Conservation (phyloP, 2,329 filamentous ascomycete genomes). For the Botrytis sinoallii region DNA sequence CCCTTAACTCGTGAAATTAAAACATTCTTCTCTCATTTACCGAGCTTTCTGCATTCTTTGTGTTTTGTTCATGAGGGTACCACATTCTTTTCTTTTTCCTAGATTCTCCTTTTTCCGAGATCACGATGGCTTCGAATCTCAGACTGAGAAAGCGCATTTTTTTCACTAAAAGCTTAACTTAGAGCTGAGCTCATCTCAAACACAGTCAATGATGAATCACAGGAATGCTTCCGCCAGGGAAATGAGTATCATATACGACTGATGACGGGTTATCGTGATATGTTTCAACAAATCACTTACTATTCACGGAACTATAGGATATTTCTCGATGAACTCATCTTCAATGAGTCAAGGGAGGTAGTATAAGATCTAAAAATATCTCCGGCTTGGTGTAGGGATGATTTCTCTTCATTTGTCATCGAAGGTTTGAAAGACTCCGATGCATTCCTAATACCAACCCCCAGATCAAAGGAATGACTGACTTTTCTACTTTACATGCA, state of each 20-base stretch:
- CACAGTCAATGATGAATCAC: background rate
- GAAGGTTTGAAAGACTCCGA: background rate
- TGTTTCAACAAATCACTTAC: background rate
- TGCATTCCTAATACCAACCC: background rate
- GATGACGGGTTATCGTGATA: background rate
- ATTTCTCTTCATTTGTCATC: background rate
- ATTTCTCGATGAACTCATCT: background rate
- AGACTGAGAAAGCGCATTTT: background rate
- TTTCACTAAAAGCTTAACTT: background rate
- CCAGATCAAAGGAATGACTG: background rate
- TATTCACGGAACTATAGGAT: background rate
- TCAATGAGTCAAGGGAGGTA: background rate
- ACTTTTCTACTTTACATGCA: background rate
- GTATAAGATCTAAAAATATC: background rate
- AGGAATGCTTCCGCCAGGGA: background rate
- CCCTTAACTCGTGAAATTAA: background rate
- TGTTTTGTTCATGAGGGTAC: background rate
- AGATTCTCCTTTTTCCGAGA: background rate
- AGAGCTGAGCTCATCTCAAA: background rate
- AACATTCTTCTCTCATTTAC: background rate
- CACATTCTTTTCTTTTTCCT: background rate
- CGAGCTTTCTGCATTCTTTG: background rate
- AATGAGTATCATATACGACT: background rate
- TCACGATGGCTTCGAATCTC: background rate
- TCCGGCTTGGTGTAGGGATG: background rate